Base-by-base conservation (phyloP, 257 asterid species). In the Plectranthus barbatus region DNA sequence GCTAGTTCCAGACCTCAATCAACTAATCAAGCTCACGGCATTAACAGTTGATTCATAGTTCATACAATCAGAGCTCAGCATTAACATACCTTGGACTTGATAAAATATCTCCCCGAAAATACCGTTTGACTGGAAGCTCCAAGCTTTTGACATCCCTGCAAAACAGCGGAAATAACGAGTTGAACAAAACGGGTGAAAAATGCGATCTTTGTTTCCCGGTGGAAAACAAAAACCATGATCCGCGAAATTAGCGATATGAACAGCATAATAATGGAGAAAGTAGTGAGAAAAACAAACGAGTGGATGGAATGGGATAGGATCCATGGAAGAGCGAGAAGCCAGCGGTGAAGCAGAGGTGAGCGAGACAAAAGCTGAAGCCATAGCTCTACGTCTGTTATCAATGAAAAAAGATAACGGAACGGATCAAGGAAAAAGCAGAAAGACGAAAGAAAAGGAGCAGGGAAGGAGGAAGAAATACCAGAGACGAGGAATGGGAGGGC, bases 281-380 rank as follows among this genome's bases (percentile, higher is more conserved):
- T n/a, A 11, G 44, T 29, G 47, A 37, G 10, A 42, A 34, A 41
- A 40, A 2, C 40, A 23, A 62, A 29, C 49, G 46, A 34, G 7
- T 17, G 45, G 59, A 15, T 17, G 49, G 11, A 0, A 17, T 3
- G 29, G 18, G 17, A 13, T 26, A 14, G 51, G 12, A 70, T 81
- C 88, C 86, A 80, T 82, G 70, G 68, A 61, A 73, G 61, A 44
- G 75, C 61, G 52, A 26, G 79, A 69, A 54, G 79, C 23, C 23
- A 76, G 41, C 5, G 76, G 55, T 29, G 77, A 57, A 49, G 78
- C 53, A 57, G 79, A 78, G 51, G 80, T 56, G 17, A 82, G 78
- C 60, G 87, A 71, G 61, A 83, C 72, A 69, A 74, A 29, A 34
- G 77, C 34, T 7, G 86, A 78, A 73, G 83, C 88, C 84, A 84